Evolutionary conservation across 805 yeast genomes (phyloP), one percentile per base, ranked within the genome.

Genomic region (Yarrowia porcina): DNA sequence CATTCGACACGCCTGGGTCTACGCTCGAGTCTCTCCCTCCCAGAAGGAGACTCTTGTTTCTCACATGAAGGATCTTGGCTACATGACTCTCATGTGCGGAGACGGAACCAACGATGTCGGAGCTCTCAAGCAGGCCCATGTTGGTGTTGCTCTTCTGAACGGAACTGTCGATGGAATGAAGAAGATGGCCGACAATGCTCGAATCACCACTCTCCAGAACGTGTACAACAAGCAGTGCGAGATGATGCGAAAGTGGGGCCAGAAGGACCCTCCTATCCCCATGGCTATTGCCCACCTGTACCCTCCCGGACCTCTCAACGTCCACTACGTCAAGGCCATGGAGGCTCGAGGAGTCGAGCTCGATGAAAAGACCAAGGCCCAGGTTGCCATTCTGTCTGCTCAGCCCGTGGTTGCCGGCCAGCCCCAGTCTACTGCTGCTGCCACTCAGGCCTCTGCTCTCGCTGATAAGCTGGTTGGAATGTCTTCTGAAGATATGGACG

Each of bases 31-130:
- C 32, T 93, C 98, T 7, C 99, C 99, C 41, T 72, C 88, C 25
- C 99, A 94, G 78, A 94, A 94, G 77, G 99, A 94, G 76, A 90
- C 88, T 68, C 86, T 94, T 69, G 80, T 94, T 70, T 87, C 85
- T 66, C 83, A 91, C 38, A 83, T 90, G 74, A 94, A 93, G 75
- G 86, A 84, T 66, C 82, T 90, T 73, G 97, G 97, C 25, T 94
- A 93, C 76, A 88, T 84, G 72, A 94, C 98, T 23, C 82, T 94
- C 70, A 94, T 94, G 99, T 94, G 99, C 77, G 99, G 99, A 80
- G 99, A 94, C 77, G 99, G 99, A 77, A 94, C 99, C n/a, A 94
- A 94, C 73, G 99, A 94, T 80, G 99, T 94, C 57, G 99, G 99
- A 76, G 99, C 99, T 62, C 83, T 94, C 77, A 94, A 94, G 75